Evolutionary conservation across 352 stramenopile species (phyloP).

Genomic region (Globisporangium paroecandrum): DNA sequence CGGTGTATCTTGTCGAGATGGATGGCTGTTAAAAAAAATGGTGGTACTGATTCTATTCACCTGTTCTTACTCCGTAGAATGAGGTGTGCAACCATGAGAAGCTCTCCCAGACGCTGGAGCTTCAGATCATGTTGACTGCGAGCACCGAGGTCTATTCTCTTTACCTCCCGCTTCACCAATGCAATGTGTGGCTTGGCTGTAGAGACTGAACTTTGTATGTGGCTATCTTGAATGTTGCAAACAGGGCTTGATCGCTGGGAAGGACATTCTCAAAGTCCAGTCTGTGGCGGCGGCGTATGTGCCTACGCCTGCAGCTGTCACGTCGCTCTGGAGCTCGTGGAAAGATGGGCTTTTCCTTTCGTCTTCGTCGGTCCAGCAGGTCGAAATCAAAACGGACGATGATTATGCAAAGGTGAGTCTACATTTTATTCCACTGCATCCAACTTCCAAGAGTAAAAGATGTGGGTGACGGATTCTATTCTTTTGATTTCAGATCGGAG

Average conservation of each 20-base stretch:
- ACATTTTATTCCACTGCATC: neutral
- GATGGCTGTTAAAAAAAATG: neutral
- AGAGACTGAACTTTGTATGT: neutral
- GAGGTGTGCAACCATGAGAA: conserved; percentile 85
- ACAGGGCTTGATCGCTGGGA: conserved; percentile 76
- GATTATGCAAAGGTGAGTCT: conserved; percentile 69
- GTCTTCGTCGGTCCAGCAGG: conserved; percentile 72
- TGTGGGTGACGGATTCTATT: conserved; percentile 1
- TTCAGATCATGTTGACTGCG: conserved; percentile 81
- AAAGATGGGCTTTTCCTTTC: conserved; percentile 76
- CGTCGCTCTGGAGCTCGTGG: conserved; percentile 78
- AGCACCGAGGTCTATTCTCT: conserved; percentile 57
- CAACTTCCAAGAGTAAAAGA: neutral
- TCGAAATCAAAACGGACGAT: conserved; percentile 86
- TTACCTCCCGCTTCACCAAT: neutral
- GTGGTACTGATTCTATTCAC: neutral
- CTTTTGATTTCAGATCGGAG: conserved; percentile 52
- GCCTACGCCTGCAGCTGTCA: conserved; percentile 67
- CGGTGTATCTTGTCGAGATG: neutral
- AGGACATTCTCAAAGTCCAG: conserved; percentile 77
- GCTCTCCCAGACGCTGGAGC: conserved; percentile 73
- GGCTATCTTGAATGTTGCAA: neutral
- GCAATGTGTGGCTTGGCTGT: too few relatives aligned
- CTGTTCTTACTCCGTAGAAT: conserved; percentile 41
- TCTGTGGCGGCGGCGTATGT: conserved; percentile 74